Conservation (phyloP, 441 rosid species). For the Eruca vesicaria region DNA sequence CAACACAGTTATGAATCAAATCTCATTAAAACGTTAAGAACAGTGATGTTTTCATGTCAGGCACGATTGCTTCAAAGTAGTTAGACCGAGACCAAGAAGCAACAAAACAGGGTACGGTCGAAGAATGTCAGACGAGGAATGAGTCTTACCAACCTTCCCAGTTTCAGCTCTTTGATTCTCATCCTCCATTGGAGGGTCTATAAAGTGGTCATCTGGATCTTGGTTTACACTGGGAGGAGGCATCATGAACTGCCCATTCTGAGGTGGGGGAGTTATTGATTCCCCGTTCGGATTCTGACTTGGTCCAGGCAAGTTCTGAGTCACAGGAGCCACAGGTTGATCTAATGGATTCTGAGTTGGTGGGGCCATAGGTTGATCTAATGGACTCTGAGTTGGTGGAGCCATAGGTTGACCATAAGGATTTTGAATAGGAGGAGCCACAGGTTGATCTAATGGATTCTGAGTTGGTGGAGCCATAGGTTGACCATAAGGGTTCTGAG, state of each 20-base stretch:
- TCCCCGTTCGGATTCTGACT: not conserved
- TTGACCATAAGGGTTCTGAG: conserved; percentile 6
- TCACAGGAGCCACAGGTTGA: conserved; percentile 17
- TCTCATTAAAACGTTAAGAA: too few relatives aligned
- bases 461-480: conserved; percentile 20
- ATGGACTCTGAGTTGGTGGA: conserved; percentile 15
- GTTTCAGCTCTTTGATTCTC: not conserved
- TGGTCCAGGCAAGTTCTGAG: conserved; percentile 12
- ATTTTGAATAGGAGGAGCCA: conserved; percentile 11
- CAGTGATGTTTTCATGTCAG: not conserved
- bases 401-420: not conserved
- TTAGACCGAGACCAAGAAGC: not conserved
- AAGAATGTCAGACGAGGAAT: not conserved
- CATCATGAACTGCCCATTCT: not conserved
- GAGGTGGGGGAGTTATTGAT: not conserved
- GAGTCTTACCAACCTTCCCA: not conserved
- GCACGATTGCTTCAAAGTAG: not conserved
- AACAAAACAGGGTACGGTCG: not conserved
- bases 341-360: not conserved
- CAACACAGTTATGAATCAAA: not conserved
- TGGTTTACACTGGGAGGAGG: not conserved
- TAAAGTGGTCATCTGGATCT: not conserved
- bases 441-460: not conserved
- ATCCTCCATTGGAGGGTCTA: not conserved
- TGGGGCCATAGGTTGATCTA: conserved; percentile 17